Conservation (phyloP, 2,329 filamentous ascomycete species). For the Cercospora sojina region DNA sequence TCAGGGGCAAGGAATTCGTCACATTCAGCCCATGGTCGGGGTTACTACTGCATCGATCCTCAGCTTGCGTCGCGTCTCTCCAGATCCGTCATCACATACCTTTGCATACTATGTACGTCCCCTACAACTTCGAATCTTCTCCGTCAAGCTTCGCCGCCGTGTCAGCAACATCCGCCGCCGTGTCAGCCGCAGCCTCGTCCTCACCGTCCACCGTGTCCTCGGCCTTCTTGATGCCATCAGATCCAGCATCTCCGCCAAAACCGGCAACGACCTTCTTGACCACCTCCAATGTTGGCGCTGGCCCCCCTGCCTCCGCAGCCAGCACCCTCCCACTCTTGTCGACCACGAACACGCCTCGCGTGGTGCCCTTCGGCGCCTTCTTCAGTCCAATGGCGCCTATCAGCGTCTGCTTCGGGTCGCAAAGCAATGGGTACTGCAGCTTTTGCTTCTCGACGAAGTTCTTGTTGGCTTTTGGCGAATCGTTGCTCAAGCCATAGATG, state of each 20-base stretch:
- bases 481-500: slow-evolving; percentile 86
- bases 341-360: slow-evolving; percentile 83
- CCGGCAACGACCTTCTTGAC: slow-evolving; percentile 69
- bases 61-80: background rate
- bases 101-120: background rate
- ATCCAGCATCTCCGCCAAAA: slow-evolving; percentile 36
- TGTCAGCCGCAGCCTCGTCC: slow-evolving; percentile 38
- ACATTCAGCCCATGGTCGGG: background rate
- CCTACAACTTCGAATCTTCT: background rate
- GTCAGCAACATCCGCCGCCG: slow-evolving; percentile 48
- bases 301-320: slow-evolving; percentile 70
- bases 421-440: slow-evolving; percentile 83
- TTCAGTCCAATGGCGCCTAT: slow-evolving; percentile 87
- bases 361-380: slow-evolving; percentile 77
- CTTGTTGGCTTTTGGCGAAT: slow-evolving; percentile 87
- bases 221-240: slow-evolving; percentile 37
- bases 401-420: slow-evolving; percentile 71
- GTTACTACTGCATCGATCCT: background rate
- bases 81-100: background rate
- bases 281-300: slow-evolving; percentile 72
- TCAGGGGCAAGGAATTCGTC: background rate
- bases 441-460: slow-evolving; percentile 90
- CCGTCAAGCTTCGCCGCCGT: slow-evolving; percentile 41
- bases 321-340: slow-evolving; percentile 68
- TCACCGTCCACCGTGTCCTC: slow-evolving; percentile 35